phyloP scores from a whole-genome alignment of 768 basidiomycete species.

The Sporobolomyces phaffii region DNA sequence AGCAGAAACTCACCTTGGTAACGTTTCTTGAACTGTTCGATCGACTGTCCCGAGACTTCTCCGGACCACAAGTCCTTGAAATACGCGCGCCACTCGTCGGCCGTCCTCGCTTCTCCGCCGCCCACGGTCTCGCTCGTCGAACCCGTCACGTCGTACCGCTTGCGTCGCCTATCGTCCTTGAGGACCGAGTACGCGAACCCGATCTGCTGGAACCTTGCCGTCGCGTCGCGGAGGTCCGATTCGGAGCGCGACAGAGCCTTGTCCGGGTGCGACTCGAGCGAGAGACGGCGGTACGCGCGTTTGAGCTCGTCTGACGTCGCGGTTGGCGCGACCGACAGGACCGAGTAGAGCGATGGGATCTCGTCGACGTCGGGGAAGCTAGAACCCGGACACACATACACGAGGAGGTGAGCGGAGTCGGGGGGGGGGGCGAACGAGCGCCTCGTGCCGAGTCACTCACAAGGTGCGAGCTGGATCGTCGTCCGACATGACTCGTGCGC shows the following conservation, averaged over 20 bases:
- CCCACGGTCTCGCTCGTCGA: conserved; percentile 68
- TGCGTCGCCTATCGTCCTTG: conserved; percentile 66
- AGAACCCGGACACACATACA: neutral
- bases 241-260: too few species aligned
- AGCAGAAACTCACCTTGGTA: conserved; percentile 71
- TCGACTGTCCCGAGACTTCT: conserved; percentile 48
- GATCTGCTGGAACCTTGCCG: conserved; percentile 71
- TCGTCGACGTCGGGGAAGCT: conserved; percentile 26
- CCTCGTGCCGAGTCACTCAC: neutral
- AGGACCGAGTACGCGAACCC: conserved; percentile 90
- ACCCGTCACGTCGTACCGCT: conserved; percentile 78
- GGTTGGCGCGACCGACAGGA: conserved; percentile 11
- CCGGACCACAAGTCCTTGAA: conserved; percentile 51
- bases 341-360: conserved; percentile 36
- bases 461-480: conserved; percentile 26
- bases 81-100: conserved; percentile 89
- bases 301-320: conserved; percentile 27
- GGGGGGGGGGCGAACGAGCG: too few species aligned
- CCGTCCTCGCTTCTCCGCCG: conserved; percentile 56
- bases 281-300: conserved; percentile 69
- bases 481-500: neutral
- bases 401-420: neutral
- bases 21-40: conserved; percentile 87
- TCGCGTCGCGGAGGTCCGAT: too few species aligned
- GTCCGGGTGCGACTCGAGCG: conserved; percentile 81